These are phyloP conservation scores for Blastobotrys arbuscula DNA, from an alignment of 1,139 yeast species.

Conservation along the genomic window DNA sequence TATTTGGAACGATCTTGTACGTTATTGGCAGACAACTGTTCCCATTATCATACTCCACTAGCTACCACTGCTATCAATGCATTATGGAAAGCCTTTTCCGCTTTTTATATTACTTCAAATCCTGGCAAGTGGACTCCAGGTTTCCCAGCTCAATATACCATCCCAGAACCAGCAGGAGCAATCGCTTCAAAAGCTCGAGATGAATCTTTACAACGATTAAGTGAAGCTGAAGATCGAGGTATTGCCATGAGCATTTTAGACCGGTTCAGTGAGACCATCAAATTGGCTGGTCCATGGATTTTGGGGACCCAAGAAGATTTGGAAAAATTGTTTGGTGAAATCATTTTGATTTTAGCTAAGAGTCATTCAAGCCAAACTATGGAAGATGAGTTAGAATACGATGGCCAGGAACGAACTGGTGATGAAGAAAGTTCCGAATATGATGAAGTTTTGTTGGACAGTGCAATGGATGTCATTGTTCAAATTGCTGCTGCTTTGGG, in stretches of 20 bases:
- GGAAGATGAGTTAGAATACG: constrained; percentile 52
- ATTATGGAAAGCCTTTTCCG: constrained; percentile 75
- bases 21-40: constrained; percentile 65
- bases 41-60: constrained; percentile 79
- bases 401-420: constrained; percentile 40
- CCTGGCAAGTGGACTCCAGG: constrained; percentile 61
- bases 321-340: constrained; percentile 62
- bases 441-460: constrained; percentile 78
- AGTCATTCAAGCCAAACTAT: constrained; percentile 77
- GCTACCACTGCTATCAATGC: constrained; percentile 81
- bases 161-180: constrained; percentile 42
- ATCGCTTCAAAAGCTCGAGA: constrained; percentile 64
- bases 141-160: constrained; percentile 44
- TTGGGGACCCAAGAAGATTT: constrained; percentile 56
- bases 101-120: constrained; percentile 49
- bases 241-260: constrained; percentile 80
- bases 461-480: constrained; percentile 80
- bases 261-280: constrained; percentile 63
- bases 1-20: constrained; percentile 69
- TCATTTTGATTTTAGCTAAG: constrained; percentile 67
- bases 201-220: constrained; percentile 56
- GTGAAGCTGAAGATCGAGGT: constrained; percentile 71
- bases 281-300: constrained; percentile 65
- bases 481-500: constrained; percentile 70
- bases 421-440: constrained; percentile 77